Conservation (phyloP, 2,329 filamentous ascomycete species). For the Zasmidium angulare region DNA sequence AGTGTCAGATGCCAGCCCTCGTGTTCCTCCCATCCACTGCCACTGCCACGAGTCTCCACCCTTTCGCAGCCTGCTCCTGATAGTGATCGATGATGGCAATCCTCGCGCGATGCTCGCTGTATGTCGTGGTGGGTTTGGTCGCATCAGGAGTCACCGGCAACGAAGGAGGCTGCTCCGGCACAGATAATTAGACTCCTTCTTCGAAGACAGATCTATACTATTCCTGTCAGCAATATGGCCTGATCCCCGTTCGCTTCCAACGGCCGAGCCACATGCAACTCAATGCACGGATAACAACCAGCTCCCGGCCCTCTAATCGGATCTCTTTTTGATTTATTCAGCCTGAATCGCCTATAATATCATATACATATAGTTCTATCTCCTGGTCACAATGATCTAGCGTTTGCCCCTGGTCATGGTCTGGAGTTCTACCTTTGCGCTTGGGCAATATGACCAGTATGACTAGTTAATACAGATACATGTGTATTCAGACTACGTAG, state of each 20-base stretch:
- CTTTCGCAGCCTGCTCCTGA: background rate
- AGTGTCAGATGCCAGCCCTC: background rate
- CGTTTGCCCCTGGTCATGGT: no score
- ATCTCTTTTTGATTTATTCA: background rate
- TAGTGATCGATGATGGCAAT: background rate
- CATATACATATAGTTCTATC: no score
- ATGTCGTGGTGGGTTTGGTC: background rate
- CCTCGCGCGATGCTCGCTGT: background rate
- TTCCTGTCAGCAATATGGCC: background rate
- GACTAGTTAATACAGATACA: no score
- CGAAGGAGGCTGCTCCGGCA: background rate
- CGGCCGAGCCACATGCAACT: background rate
- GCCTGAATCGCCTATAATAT: no score
- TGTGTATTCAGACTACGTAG: no score
- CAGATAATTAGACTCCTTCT: background rate
- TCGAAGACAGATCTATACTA: background rate
- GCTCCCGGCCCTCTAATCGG: background rate
- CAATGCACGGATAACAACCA: background rate
- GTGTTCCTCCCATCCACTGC: background rate
- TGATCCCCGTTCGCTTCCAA: background rate
- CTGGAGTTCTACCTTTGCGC: no score
- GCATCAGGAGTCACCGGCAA: background rate
- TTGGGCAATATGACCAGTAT: no score
- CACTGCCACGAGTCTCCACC: background rate
- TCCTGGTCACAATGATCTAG: no score